Conservation (phyloP, 441 rosid species). For the Omphalea diandra region DNA sequence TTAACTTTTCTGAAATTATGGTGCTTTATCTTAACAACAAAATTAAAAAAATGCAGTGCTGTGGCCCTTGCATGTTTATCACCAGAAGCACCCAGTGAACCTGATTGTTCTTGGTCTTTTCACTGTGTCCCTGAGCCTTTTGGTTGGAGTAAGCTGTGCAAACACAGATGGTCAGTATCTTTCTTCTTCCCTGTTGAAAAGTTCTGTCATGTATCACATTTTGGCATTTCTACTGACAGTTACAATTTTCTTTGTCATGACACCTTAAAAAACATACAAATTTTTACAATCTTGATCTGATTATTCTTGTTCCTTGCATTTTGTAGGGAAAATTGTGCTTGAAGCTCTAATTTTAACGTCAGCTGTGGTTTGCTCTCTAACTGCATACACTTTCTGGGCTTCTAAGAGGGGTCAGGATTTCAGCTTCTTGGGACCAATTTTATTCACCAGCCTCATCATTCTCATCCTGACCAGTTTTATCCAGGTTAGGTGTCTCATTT, state of each 20-base stretch:
- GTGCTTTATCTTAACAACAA: conserved; percentile 13
- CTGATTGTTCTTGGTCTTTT: conserved; percentile 80
- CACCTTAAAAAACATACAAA: not conserved
- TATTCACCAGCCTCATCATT: conserved; percentile 76
- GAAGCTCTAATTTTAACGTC: conserved; percentile 84
- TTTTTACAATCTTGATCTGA: not conserved
- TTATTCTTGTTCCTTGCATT: not conserved
- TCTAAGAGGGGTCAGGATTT: conserved; percentile 91
- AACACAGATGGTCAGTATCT: conserved; percentile 68
- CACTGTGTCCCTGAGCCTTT: conserved; percentile 77
- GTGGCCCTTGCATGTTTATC: conserved; percentile 86
- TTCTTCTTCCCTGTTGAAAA: not conserved
- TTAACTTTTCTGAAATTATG: not conserved
- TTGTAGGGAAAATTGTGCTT: conserved; percentile 84
- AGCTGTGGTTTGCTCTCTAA: conserved; percentile 74
- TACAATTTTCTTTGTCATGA: not conserved
- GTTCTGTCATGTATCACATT: not conserved
- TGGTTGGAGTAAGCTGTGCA: conserved; percentile 88
- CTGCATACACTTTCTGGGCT: conserved; percentile 97
- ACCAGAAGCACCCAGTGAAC: conserved; percentile 93
- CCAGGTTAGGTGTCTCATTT: conserved; percentile 48
- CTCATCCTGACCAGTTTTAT: conserved; percentile 75
- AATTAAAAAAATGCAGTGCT: conserved; percentile 54
- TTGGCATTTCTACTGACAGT: not conserved
- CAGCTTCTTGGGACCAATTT: conserved; percentile 80